These are phyloP conservation scores for Dendrostoma leiphaemia DNA, from an alignment of 2,329 filamentous ascomycete genomes.

Conservation along the genomic window DNA sequence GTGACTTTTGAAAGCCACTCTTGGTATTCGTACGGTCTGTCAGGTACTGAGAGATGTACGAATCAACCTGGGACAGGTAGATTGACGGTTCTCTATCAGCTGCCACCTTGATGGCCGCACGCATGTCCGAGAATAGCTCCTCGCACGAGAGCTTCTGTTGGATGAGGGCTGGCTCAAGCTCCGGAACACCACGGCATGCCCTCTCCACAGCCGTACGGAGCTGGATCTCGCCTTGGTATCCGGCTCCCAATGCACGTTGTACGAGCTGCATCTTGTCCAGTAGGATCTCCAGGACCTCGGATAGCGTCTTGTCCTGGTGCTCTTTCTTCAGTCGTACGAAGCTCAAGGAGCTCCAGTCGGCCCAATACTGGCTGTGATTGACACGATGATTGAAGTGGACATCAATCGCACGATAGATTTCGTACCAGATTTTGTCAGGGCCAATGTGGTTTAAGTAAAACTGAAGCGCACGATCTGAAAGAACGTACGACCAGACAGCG, in stretches of 20 bases:
- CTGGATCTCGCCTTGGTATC: too few species aligned
- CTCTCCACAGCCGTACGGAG: too few species aligned
- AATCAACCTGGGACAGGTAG: background rate
- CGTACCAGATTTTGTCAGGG: too few species aligned
- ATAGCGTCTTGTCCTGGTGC: background rate
- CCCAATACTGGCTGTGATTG: too few species aligned
- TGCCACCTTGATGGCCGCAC: too few species aligned
- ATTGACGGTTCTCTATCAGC: too few species aligned
- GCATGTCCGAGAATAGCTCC: too few species aligned
- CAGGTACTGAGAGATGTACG: background rate
- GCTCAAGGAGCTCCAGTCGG: background rate
- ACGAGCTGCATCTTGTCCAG: background rate
- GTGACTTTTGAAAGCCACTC: too few species aligned
- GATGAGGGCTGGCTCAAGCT: background rate
- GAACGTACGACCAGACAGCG: too few species aligned
- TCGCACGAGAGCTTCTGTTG: background rate
- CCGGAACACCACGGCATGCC: background rate
- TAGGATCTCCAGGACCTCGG: background rate
- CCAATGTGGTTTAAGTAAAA: too few species aligned
- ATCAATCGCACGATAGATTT: too few species aligned
- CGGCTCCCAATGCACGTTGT: background rate
- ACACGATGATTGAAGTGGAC: background rate
- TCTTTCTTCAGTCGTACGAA: background rate
- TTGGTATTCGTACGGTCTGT: background rate
- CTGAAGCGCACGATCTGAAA: too few species aligned